Evolutionary conservation across 2,329 filamentous ascomycete species (phyloP).

Genomic region (Dactylellina parvicollis): DNA sequence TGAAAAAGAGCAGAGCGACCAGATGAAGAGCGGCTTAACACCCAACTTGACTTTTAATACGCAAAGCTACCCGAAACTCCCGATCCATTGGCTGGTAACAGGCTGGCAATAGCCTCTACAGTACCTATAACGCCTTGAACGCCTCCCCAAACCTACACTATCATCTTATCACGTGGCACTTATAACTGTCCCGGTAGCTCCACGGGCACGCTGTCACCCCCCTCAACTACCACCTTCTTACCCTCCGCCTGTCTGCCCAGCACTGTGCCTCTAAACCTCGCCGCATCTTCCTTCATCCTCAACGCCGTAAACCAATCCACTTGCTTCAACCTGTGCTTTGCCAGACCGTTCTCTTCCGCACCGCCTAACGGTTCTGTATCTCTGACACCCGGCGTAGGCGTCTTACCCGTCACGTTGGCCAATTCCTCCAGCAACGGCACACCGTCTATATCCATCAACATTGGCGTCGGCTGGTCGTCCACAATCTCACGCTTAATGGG

Average conservation of each 20-base stretch:
- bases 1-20: too few species aligned
- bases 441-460: conserved; percentile 50
- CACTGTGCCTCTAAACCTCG: conserved; percentile 43
- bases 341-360: neutral
- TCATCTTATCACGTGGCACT: neutral
- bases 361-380: conserved; percentile 35
- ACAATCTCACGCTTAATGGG: conserved; percentile 54
- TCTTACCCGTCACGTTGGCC: neutral
- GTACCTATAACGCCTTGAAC: neutral
- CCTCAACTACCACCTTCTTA: conserved; percentile 44
- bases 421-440: conserved; percentile 17
- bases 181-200: conserved; percentile 19
- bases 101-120: neutral
- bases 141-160: neutral
- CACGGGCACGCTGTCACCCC: conserved; percentile 46
- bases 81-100: too few species aligned
- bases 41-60: neutral
- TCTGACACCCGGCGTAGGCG: neutral
- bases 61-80: neutral
- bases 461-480: conserved; percentile 39
- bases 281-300: conserved; percentile 45
- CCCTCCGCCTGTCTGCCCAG: conserved; percentile 35
- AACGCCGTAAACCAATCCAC: conserved; percentile 53
- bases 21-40: too few species aligned
- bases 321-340: conserved; percentile 35